Evolutionary conservation across 495 filamentous ascomycete genomes (phyloP), one percentile per base, ranked within the genome.

Genomic region (Bombardia bombarda): DNA sequence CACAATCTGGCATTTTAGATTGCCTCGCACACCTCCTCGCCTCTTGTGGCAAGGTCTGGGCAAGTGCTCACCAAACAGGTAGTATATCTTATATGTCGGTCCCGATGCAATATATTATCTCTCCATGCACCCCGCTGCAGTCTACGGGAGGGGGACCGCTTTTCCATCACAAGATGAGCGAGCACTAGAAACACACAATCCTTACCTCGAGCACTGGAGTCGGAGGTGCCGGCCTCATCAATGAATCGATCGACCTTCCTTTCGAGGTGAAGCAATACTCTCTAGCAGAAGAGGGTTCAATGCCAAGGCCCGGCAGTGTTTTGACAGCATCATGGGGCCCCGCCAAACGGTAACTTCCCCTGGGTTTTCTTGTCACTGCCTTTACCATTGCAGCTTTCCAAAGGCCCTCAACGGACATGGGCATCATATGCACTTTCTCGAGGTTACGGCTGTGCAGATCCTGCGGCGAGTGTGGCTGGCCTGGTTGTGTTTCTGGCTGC

Each of bases 101-200:
- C 43, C 56, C 31, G 51, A 50, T 46, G 42, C 34, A 53, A 56
- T 61, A 53, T 52, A 61, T 59, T 55, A 28, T 42, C 38, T 48
- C 38, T 38, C 40, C 17, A 46, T 23, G 31, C 51, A 43, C 48
- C 49, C 47, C 54, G 40, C 44, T 39, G 35, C 33, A 46, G 42
- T 51, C 39, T 40, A 47, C 60, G 57, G 60, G 40, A 57, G 16
- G 36, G 55, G 55, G 55, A 55, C 60, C 57, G 60, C 38, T 37
- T 61, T 61, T 61, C 57, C 60, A 63, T 28, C 47, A 45, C 18
- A 37, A 12, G 5, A n/a, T n/a, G n/a, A n/a, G 26, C 26, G n/a
- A 17, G 19, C 17, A 22, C n/a, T n/a, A n/a, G n/a, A 17, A 30
- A 12, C 18, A 22, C 10, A 17, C 20, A 12, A 12, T 13, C 18